phyloP scores from a whole-genome alignment of 1,139 yeast species.

The Eremothecium gossypii region DNA sequence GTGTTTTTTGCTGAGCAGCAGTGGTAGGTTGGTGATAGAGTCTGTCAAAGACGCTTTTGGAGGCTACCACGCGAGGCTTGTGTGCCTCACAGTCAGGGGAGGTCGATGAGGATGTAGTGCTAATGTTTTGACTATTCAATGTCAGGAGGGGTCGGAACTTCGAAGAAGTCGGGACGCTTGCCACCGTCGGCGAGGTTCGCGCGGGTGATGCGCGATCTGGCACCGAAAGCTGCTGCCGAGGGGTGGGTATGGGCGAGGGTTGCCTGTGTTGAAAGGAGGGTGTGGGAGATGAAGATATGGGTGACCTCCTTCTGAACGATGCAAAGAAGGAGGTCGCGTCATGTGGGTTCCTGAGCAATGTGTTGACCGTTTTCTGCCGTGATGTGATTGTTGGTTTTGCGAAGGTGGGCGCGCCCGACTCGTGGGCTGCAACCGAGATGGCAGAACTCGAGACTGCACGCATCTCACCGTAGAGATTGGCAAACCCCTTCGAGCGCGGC shows the following conservation, averaged over 20 bases:
- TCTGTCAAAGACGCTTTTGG: slow-evolving; percentile 17
- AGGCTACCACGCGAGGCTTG: slow-evolving; percentile 5
- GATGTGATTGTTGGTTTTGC: slow-evolving; percentile 12
- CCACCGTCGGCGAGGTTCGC: neutral
- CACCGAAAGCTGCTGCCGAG: slow-evolving; percentile 1
- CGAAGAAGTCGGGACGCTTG: neutral
- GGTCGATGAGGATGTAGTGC: neutral
- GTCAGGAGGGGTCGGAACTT: neutral
- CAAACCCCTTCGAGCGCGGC: slow-evolving; percentile 1
- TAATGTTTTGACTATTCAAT: neutral
- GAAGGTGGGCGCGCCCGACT: slow-evolving; percentile 8
- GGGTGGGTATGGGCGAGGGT: slow-evolving; percentile 1
- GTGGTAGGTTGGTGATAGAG: slow-evolving; percentile 14
- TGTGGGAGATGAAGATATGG: slow-evolving; percentile 1
- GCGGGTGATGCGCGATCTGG: neutral
- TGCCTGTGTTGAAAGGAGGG: neutral
- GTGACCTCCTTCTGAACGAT: neutral
- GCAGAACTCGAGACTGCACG: neutral
- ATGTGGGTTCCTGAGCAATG: neutral
- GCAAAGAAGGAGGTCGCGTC: slow-evolving; percentile 9
- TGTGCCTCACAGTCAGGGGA: neutral
- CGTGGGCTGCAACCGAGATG: neutral
- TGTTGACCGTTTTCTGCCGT: neutral
- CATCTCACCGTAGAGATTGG: slow-evolving; percentile 1
- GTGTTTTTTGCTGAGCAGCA: slow-evolving; percentile 13